Evolutionary conservation across 768 basidiomycete genomes (phyloP), one percentile per base, ranked within the genome.

Genomic region (Tylopilus vinaceipallidus): DNA sequence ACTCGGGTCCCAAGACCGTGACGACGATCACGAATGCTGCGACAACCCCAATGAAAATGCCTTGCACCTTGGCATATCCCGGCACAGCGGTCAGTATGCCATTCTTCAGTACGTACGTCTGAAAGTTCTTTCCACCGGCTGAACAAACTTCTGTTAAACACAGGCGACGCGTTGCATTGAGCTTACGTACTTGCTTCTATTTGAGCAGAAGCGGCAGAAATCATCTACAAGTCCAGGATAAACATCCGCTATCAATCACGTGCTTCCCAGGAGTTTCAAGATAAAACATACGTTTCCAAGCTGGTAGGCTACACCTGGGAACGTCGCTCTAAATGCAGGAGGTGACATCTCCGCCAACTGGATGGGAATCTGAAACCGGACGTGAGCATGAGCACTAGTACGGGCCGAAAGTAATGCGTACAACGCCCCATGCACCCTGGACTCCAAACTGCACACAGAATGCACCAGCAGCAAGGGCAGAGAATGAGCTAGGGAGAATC

Each of bases 361-460:
- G 56, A 93, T 86, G 4, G 91, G 91, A 64, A 81, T 78, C 75
- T 75, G 44, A 14, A 0, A 5, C 8, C 7, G 20, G 12, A 19
- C 6, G 13, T 54, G 4, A 54, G 34, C 7, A 33, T 7, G 12
- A n/a, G 38, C 8, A 32, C 22, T 6, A 12, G 19, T 8, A 33
- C 0, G 14, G 10, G 24, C 12, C 7, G 6, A 41, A 34, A 26
- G 32, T 6, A 11, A 39, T 47, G 65, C 86, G 56, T 61, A 91
- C 88, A 11, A 91, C 84, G 58, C 90, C 90, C 88, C 89, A 92
- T 32, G 90, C 91, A 2, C 91, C 91, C 64, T 95, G 93, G 0
- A 95, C 89, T 43, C 89, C 90, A 56, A 90, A 81, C 61, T 94
- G 91, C 14, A 92, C 73, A 57, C 80, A 91, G 71, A 95, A 95